Evolutionary conservation across 306 rosid genomes (phyloP).

Genomic region (Cicer cuneatum): DNA sequence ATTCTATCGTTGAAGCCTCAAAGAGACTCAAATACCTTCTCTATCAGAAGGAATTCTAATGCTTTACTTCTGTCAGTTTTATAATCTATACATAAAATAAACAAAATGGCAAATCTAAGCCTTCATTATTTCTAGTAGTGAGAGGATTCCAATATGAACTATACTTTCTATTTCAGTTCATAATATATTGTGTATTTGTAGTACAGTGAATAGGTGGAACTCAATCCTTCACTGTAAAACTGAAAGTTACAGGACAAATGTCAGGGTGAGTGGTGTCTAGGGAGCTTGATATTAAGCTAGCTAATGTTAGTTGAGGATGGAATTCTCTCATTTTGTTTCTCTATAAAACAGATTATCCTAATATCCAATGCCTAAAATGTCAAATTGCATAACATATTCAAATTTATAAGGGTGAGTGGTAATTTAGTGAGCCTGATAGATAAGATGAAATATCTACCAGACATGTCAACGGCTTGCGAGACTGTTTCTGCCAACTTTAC

Average conservation of each 20-base stretch:
- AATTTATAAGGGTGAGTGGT: neutral
- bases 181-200: constrained; percentile 8
- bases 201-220: constrained; percentile 25
- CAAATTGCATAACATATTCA: constrained; percentile 16
- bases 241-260: neutral
- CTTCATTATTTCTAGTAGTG: constrained; percentile 21
- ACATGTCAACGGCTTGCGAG: neutral
- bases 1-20: constrained; percentile 63
- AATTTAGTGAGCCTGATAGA: neutral
- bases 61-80: constrained; percentile 25
- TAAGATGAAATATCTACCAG: neutral
- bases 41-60: constrained; percentile 27
- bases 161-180: constrained; percentile 19
- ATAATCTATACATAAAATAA: constrained; percentile 39
- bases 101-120: constrained; percentile 17
- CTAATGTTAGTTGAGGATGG: constrained; percentile 19
- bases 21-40: constrained; percentile 54
- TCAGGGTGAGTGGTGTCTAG: neutral
- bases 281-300: constrained; percentile 19
- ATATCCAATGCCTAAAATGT: constrained; percentile 1
- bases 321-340: constrained; percentile 1
- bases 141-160: constrained; percentile 18
- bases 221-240: constrained; percentile 33
- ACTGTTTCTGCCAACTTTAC: constrained; percentile 27
- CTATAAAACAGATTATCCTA: constrained; percentile 7